These are phyloP conservation scores for Aureobasidium melanogenum DNA, from an alignment of 2,329 filamentous ascomycete species.

Conservation along the genomic window DNA sequence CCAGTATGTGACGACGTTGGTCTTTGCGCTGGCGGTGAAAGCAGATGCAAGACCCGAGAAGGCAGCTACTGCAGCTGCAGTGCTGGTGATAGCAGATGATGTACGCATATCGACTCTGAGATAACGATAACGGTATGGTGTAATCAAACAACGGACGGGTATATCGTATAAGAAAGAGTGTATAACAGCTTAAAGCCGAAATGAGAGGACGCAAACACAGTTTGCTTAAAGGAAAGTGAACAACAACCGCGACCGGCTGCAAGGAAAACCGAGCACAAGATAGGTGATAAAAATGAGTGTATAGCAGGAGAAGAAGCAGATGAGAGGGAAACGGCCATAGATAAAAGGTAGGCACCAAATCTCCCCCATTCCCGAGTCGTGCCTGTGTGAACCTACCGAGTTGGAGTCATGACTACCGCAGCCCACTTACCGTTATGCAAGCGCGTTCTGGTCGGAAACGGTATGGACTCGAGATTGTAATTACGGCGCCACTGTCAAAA, in stretches of 20 bases:
- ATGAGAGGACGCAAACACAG: slow-evolving; percentile 48
- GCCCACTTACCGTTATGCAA: slow-evolving; percentile 3
- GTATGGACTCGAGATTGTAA: slow-evolving; percentile 9
- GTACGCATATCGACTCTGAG: slow-evolving; percentile 32
- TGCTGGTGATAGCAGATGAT: slow-evolving; percentile 20
- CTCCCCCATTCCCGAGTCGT: slow-evolving; percentile 9
- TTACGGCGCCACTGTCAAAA: slow-evolving; percentile 10
- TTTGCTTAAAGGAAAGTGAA: slow-evolving; percentile 12
- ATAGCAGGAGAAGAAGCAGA: background rate
- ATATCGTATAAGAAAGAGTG: slow-evolving; percentile 25
- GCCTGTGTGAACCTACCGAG: slow-evolving; percentile 1
- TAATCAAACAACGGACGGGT: slow-evolving; percentile 10
- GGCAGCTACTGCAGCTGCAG: slow-evolving; percentile 26
- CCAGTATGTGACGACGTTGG: slow-evolving; percentile 44
- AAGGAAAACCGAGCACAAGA: background rate
- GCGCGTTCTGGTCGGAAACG: slow-evolving; percentile 1
- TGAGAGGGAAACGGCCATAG: slow-evolving; percentile 10
- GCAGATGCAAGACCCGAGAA: slow-evolving; percentile 29
- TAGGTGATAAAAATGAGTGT: background rate
- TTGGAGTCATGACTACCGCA: background rate
- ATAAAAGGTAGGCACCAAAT: slow-evolving; percentile 10
- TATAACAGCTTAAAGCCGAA: slow-evolving; percentile 31
- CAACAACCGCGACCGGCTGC: slow-evolving; percentile 6
- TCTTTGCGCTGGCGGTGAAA: slow-evolving; percentile 33
- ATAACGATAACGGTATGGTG: slow-evolving; percentile 10